Evolutionary conservation across 2,329 filamentous ascomycete species (phyloP).

Genomic region (Alternaria sp.): DNA sequence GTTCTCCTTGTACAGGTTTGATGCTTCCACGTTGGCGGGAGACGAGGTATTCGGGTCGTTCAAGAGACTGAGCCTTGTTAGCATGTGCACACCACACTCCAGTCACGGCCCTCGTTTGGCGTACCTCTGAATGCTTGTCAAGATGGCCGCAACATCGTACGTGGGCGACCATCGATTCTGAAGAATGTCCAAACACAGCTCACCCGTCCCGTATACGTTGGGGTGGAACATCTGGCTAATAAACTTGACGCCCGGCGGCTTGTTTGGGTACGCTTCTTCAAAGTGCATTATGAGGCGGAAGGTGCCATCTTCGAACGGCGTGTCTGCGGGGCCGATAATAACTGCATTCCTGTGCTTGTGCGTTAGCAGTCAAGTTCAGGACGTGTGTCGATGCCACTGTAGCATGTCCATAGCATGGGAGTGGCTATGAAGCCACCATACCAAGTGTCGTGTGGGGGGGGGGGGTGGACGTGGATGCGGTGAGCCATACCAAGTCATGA

Average conservation of each 20-base stretch:
- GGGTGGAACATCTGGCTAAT: conserved; percentile 99
- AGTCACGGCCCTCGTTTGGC: conserved; percentile 12
- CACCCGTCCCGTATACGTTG: conserved; percentile 96
- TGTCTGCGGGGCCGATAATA: conserved; percentile 96
- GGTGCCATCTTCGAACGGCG: conserved; percentile 97
- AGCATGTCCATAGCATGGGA: neutral
- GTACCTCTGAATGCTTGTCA: conserved; percentile 97
- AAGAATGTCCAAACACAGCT: conserved; percentile 94
- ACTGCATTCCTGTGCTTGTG: conserved; percentile 81
- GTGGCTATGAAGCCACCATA: neutral
- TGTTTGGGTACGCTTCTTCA: conserved; percentile 98
- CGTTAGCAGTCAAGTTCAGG: conserved; percentile 36
- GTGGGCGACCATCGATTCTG: conserved; percentile 99
- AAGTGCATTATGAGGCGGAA: conserved; percentile 99
- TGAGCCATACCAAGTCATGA: conserved; percentile 84
- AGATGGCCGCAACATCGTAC: conserved; percentile 94
- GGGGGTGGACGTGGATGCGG: conserved; percentile 17
- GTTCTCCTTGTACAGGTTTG: conserved; percentile 98
- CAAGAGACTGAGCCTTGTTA: conserved; percentile 70
- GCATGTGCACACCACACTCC: conserved; percentile 7
- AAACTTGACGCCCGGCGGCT: conserved; percentile 96
- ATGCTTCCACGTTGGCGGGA: conserved; percentile 96
- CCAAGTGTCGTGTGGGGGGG: conserved; percentile 42
- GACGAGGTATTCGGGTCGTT: conserved; percentile 99
- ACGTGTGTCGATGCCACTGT: neutral